Evolutionary conservation across 495 filamentous ascomycete genomes (phyloP), one percentile per base, ranked within the genome.

Genomic region (Podospora bellae-mahoneyi): DNA sequence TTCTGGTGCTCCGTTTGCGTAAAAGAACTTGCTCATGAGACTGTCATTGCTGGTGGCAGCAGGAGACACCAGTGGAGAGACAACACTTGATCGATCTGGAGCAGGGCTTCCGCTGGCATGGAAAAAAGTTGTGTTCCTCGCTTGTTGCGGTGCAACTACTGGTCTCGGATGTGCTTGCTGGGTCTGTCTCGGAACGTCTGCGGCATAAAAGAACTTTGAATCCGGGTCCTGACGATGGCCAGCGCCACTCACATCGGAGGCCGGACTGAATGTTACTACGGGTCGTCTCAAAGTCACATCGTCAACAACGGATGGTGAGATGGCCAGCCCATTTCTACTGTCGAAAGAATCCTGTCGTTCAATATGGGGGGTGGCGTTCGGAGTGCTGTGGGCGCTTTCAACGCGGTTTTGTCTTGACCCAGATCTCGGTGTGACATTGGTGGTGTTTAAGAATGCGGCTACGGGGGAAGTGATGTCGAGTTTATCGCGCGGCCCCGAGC

Each of bases 161-260:
- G 71, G 74, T 70, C 62, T 74, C 59, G 69, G 34, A 27, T 78
- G 79, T 26, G 75, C 9, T 20, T 19, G 55, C 55, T 19, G 55
- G 4, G 55, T 5, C 23, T 58, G 55, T 58, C 55, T 87, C n/a
- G 66, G 70, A n/a, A 84, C 87, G 68, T 92, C 89, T 71, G 85
- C 86, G 7, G 90, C 91, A 77, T 91, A 90, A 73, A 94, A 93
- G 80, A 94, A 93, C 77, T 88, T 89, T 34, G 89, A 85, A 4
- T 85, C 83, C 0, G 64, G 39, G 30, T 76, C 66, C 57, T 68
- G 69, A n/a, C 74, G 74, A 18, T 75, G 60, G 0, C 63, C 73
- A 16, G 5, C 30, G 20, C 71, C 71, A 2, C 72, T 72, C 32
- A 73, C 78, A 20, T 76, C 74, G 20, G 73, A 62, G n/a, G 71